phyloP scores from a whole-genome alignment of 2,329 filamentous ascomycete genomes.

The Dendrostoma leiphaemia region DNA sequence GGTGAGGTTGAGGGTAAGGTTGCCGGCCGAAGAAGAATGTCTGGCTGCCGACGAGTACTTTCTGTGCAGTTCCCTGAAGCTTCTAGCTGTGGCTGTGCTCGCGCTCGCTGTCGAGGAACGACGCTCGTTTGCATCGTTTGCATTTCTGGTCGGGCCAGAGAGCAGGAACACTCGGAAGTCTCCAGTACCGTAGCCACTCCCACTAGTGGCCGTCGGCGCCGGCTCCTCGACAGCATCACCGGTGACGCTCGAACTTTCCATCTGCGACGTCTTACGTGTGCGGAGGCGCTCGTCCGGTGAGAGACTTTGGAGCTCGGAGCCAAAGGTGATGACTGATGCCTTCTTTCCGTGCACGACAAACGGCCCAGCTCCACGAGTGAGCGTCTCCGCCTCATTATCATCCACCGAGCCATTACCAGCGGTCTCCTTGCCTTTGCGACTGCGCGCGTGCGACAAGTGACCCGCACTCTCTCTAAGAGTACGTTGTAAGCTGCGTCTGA shows the following conservation, averaged over 20 bases:
- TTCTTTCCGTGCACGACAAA: conserved; percentile 99
- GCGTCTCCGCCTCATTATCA: conserved; percentile 60
- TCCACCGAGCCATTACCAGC: conserved; percentile 56
- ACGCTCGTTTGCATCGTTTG: conserved; percentile 46
- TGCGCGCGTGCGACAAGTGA: conserved; percentile 65
- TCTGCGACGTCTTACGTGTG: conserved; percentile 53
- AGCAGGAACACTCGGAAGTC: conserved; percentile 53
- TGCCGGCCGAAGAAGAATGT: conserved; percentile 36
- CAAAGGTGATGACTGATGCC: conserved; percentile 94
- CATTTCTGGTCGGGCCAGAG: conserved; percentile 29
- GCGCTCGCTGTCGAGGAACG: conserved; percentile 62
- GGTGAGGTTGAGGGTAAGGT: conserved; percentile 42
- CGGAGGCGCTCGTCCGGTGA: conserved; percentile 70
- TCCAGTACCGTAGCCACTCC: conserved; percentile 28
- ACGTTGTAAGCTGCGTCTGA: conserved; percentile 83
- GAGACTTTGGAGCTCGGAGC: conserved; percentile 81
- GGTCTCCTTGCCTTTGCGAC: conserved; percentile 75
- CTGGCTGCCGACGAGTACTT: conserved; percentile 55
- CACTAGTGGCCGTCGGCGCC: conserved; percentile 17
- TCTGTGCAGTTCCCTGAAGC: conserved; percentile 61
- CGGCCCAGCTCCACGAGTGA: conserved; percentile 77
- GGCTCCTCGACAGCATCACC: conserved; percentile 29
- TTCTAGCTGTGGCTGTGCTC: conserved; percentile 65
- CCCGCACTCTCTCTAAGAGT: conserved; percentile 80
- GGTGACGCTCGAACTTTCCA: conserved; percentile 6